A percentile compares a stretch with the other conserved stretches of the same genome.
Evolutionary conservation across 1,139 yeast species (phyloP).

Genomic region (Spencermartinsiella ligniputridi): DNA sequence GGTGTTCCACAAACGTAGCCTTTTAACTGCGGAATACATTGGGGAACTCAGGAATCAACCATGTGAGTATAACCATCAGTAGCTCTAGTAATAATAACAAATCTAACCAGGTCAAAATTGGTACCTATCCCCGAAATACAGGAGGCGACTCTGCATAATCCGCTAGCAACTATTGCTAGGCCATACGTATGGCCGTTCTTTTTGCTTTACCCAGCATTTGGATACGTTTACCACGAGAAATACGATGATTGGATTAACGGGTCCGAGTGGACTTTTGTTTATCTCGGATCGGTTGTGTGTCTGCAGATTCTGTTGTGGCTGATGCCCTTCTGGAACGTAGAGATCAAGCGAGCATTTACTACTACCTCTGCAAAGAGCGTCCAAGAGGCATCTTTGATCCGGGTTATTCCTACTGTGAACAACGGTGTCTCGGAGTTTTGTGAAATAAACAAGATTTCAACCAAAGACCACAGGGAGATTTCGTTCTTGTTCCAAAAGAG

Average conservation of each 20-base stretch:
- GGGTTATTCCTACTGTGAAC: conserved; percentile 79
- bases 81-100: not conserved
- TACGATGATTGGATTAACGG: conserved; percentile 84
- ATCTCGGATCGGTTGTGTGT: conserved; percentile 66
- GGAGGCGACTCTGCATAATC: conserved; percentile 67
- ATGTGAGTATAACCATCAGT: too few species aligned
- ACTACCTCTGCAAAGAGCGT: conserved; percentile 48
- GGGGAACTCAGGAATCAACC: too few species aligned
- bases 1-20: not conserved
- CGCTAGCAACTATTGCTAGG: conserved; percentile 54
- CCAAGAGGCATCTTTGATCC: conserved; percentile 62
- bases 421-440: conserved; percentile 84
- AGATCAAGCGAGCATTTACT: conserved; percentile 67
- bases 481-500: conserved; percentile 90
- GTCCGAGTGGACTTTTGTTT: conserved; percentile 79
- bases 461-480: conserved; percentile 55
- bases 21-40: not conserved
- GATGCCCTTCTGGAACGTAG: conserved; percentile 93
- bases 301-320: conserved; percentile 74
- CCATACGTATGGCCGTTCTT: conserved; percentile 87
- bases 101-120: conserved; percentile 16
- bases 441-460: conserved; percentile 52
- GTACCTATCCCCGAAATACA: conserved; percentile 52
- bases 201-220: conserved; percentile 71
- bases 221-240: conserved; percentile 57